phyloP scores from a whole-genome alignment of 805 yeast genomes.

The Cyberlindnera petersonii region DNA sequence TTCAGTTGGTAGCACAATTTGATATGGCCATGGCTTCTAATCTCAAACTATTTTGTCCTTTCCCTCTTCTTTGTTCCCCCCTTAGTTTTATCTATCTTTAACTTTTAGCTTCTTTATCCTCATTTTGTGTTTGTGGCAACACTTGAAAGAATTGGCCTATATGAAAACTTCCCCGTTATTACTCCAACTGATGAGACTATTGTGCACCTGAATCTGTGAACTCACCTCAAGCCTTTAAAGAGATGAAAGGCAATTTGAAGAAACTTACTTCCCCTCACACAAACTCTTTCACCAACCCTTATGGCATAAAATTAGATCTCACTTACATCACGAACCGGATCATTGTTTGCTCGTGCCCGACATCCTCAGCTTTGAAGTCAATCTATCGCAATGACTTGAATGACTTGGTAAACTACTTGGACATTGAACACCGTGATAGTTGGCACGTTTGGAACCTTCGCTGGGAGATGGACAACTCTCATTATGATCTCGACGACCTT shows the following conservation, averaged over 20 bases:
- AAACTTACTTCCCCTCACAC: conserved; percentile 12
- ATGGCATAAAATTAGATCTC: conserved; percentile 48
- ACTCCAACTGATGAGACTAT: too few relatives aligned
- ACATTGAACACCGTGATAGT: conserved; percentile 41
- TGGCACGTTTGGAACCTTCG: conserved; percentile 80
- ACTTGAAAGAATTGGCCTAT: too few relatives aligned
- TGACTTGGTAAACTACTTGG: conserved; percentile 48
- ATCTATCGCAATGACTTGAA: conserved; percentile 50
- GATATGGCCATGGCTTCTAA: too few relatives aligned
- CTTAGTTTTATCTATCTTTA: too few relatives aligned
- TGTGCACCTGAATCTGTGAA: too few relatives aligned
- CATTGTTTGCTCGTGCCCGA: conserved; percentile 77
- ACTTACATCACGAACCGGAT: conserved; percentile 62
- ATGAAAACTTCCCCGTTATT: too few relatives aligned
- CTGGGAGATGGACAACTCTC: conserved; percentile 44
- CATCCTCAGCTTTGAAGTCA: conserved; percentile 38
- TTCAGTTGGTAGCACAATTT: too few relatives aligned
- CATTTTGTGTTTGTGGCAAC: too few relatives aligned
- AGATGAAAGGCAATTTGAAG: conserved; percentile 6
- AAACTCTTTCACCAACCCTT: conserved; percentile 22
- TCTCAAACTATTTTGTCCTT: too few relatives aligned
- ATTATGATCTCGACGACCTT: conserved; percentile 29
- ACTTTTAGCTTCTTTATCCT: too few relatives aligned
- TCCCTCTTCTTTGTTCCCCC: too few relatives aligned
- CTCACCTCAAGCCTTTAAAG: too few relatives aligned